Percentiles rank a stretch among this genome's conserved stretches.
These are phyloP conservation scores for Malassezia sympodialis DNA, from an alignment of 1,284 basidiomycete species.

Conservation along the genomic window DNA sequence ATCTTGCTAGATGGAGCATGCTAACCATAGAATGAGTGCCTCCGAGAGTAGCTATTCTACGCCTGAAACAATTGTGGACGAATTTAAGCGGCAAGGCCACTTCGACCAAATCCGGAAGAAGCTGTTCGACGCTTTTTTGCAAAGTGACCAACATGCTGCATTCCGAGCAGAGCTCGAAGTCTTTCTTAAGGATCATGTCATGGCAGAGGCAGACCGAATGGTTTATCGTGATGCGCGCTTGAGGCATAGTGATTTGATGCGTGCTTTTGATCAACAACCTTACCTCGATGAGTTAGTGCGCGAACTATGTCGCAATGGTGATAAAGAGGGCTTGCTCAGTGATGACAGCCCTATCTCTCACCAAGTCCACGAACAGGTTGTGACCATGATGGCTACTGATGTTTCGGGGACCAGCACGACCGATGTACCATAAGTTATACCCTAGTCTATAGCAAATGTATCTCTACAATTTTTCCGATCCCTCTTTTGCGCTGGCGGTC, in stretches of 20 bases:
- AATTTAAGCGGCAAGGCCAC: constrained; percentile 16
- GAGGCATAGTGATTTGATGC: constrained; percentile 15
- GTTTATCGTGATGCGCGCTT: constrained; percentile 15
- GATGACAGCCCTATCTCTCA: not conserved
- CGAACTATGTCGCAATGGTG: not conserved
- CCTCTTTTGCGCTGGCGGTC: not conserved
- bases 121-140: constrained; percentile 9
- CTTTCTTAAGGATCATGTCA: not conserved
- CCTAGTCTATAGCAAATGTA: not conserved
- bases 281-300: constrained; percentile 4
- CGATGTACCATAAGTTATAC: not conserved
- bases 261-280: constrained; percentile 2
- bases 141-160: constrained; percentile 2
- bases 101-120: constrained; percentile 16
- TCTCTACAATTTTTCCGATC: not conserved
- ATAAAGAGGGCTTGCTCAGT: not conserved
- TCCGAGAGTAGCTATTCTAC: not conserved
- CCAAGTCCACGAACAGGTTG: constrained; percentile 8
- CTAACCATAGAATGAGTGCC: not conserved
- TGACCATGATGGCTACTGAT: not conserved
- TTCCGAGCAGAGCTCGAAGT: constrained; percentile 3
- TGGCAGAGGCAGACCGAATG: constrained; percentile 4
- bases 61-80: constrained; percentile 1
- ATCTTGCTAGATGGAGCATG: not conserved
- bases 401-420: not conserved